Evolutionary conservation across 2,329 filamentous ascomycete species (phyloP), one percentile per base, ranked within the genome.

Genomic region (Sclerotinia sclerotiorum): DNA sequence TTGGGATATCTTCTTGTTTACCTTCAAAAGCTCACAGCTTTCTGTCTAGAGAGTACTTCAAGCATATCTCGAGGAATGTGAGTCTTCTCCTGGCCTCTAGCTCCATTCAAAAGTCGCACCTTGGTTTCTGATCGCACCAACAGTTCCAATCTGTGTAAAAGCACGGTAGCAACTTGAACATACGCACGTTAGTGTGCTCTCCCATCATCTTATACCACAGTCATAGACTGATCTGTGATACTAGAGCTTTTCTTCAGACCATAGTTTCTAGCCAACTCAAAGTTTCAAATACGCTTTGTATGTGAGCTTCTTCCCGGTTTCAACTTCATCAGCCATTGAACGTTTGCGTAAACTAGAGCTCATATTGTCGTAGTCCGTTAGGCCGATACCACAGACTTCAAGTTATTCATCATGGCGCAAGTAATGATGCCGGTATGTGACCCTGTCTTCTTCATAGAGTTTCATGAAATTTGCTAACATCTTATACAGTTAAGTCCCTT

Each of bases 371-470:
- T 42, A 42, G 32, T 52, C 8, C n/a, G 8, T 42, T 27, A 21
- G 21, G 1, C 15, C 10, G 13, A 39, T 51, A 51, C 32, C 3
- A 51, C 8, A 39, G 19, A 42, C 15, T 51, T 27, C 15, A 39
- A 39, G 3, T 21, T 21, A 19, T 51, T 51, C n/a, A 63, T 39
- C 48, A 63, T 63, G 60, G 21, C 60, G 32, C 60, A 63, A 63
- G 48, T 51, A 19, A 63, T 63, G 48, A 51, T 63, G 60, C 60
- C 60, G 8, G 60, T 63, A 51, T 52, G 60, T 63, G 5, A 24
- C n/a, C 39, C 13, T 51, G n/a, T 13, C 21, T 51, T 13, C n/a
- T 27, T 21, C 17, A 42, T 5, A 35, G 6, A 8, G 15, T n/a
- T 24, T 19, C 15, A 32, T 21, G 7, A 24, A 51, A 13, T 21